These are phyloP conservation scores for Pholiota molesta DNA, from an alignment of 768 basidiomycete genomes.

Conservation along the genomic window DNA sequence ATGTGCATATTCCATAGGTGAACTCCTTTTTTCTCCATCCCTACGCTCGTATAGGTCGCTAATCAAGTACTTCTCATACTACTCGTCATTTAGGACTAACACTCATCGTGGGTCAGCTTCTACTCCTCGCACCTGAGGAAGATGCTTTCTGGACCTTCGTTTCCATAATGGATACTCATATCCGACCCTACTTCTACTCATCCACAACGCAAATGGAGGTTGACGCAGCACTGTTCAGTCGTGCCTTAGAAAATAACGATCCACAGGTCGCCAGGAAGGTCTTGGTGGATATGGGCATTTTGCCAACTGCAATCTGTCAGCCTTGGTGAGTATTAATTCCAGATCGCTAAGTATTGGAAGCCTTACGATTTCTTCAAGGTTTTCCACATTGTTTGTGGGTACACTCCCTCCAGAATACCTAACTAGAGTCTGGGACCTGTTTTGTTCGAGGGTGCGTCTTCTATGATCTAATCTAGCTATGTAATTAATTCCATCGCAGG, in stretches of 20 bases:
- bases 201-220: slow-evolving; percentile 65
- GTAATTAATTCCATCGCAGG: slow-evolving; percentile 43
- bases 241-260: slow-evolving; percentile 69
- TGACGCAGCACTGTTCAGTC: slow-evolving; percentile 71
- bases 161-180: slow-evolving; percentile 81
- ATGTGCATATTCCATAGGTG: slow-evolving; percentile 71
- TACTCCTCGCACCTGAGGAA: slow-evolving; percentile 80
- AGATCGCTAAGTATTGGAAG: background rate
- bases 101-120: slow-evolving; percentile 69
- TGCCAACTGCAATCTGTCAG: slow-evolving; percentile 57
- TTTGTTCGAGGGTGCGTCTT: slow-evolving; percentile 72
- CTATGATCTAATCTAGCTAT: background rate
- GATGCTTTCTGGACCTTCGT: slow-evolving; percentile 92
- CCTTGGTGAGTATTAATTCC: slow-evolving; percentile 53
- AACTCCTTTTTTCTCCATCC: slow-evolving; percentile 15
- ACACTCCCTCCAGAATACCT: slow-evolving; percentile 66
- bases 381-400: slow-evolving; percentile 71
- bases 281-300: slow-evolving; percentile 64
- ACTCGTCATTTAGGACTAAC: slow-evolving; percentile 54
- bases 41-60: too few relatives aligned
- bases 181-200: slow-evolving; percentile 76
- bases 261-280: slow-evolving; percentile 63
- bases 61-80: background rate
- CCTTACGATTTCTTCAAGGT: slow-evolving; percentile 45
- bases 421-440: slow-evolving; percentile 82